Base-by-base conservation (phyloP, 2,329 filamentous ascomycete genomes). In the Talaromyces albobiverticillius region DNA sequence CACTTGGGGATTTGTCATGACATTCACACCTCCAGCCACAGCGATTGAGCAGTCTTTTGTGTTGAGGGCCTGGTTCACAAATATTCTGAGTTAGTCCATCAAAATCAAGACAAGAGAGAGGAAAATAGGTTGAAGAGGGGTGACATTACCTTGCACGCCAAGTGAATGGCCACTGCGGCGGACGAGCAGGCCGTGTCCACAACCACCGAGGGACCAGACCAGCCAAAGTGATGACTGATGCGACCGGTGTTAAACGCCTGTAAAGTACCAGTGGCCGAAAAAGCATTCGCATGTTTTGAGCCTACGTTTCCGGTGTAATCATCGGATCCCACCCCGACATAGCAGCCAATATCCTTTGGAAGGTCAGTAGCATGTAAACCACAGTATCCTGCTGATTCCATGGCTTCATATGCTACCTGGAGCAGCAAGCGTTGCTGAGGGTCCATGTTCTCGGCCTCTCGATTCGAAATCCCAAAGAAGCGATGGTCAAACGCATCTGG, bases 171-270 rank as follows among this genome's bases (percentile, higher is more conserved):
- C 3, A 77, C 75, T 1, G 65, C 62, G 20, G 70, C 71, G 0
- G 70, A 68, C 0, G 72, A 75, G 50, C 74, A 76, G 6, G 75
- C 75, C 2, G 75, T 76, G 46, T 78, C 74, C 8, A 75, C 56
- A 5, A 59, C 68, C n/a, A 73, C 57, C 3, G 63, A 62, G 0
- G 77, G 77, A 0, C 76, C 76, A 2, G 64, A 71, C 62, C 74
- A 77, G 0, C 72, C 69, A 51, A 78, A 78, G 46, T 66, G 66
- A 46, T 78, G 73, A 34, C 67, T 70, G 29, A 78, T 62, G 6
- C 67, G 63, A 1, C 74, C 74, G 1, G 50, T 47, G 1, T 57
- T 45, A 26, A 62, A 66, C 4, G 51, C 46, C 4, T 52, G 53
- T 2, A 62, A 51, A 34, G 55, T 62, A 0, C 62, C 62, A 0